These are phyloP conservation scores for Lojkania enalia DNA, from an alignment of 2,329 filamentous ascomycete species.

Conservation along the genomic window DNA sequence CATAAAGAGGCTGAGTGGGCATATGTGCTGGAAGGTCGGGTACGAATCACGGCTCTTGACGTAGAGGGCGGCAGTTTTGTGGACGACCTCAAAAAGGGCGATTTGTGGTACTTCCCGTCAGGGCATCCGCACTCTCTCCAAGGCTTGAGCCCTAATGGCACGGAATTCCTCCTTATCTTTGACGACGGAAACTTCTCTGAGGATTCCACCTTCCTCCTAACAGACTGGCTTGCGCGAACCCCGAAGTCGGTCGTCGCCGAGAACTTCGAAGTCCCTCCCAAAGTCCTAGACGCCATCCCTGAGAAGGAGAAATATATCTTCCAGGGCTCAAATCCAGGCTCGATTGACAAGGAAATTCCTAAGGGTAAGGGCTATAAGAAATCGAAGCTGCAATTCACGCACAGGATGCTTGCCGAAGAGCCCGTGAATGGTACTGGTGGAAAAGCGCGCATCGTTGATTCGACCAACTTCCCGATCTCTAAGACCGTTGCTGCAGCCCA, in stretches of 20 bases:
- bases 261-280: slow-evolving; percentile 73
- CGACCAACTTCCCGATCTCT: slow-evolving; percentile 74
- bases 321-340: slow-evolving; percentile 65
- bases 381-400: slow-evolving; percentile 70
- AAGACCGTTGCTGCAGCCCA: slow-evolving; percentile 74
- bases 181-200: slow-evolving; percentile 63
- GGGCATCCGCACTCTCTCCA: slow-evolving; percentile 79
- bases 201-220: slow-evolving; percentile 71
- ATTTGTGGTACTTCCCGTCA: slow-evolving; percentile 80
- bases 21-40: slow-evolving; percentile 70
- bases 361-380: slow-evolving; percentile 64
- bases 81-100: slow-evolving; percentile 74
- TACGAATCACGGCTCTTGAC: slow-evolving; percentile 73
- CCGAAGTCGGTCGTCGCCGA: slow-evolving; percentile 72
- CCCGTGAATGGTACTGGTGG: slow-evolving; percentile 70
- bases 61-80: slow-evolving; percentile 76
- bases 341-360: slow-evolving; percentile 68
- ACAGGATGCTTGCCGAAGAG: slow-evolving; percentile 71
- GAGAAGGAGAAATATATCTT: slow-evolving; percentile 75
- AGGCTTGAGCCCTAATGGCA: slow-evolving; percentile 67
- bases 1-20: slow-evolving; percentile 81
- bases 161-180: slow-evolving; percentile 66
- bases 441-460: slow-evolving; percentile 73
- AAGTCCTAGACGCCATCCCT: slow-evolving; percentile 71
- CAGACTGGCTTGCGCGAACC: slow-evolving; percentile 74